Percentiles rank a stretch among this genome's conserved stretches.
Evolutionary conservation across 2,329 filamentous ascomycete genomes (phyloP).

Genomic region (Plectosphaerella sp.): DNA sequence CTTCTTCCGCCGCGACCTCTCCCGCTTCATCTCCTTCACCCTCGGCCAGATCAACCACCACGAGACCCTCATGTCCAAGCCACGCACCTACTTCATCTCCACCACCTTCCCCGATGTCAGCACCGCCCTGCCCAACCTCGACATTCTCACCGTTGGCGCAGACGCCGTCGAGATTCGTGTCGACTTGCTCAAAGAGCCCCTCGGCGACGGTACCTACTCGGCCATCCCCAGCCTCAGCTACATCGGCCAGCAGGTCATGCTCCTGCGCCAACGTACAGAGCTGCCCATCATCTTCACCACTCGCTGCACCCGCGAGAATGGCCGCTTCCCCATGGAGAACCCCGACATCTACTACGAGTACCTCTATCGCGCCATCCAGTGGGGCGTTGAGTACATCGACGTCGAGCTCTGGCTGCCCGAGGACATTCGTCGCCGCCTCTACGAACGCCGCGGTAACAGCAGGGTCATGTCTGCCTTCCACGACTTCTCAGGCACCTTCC

Average conservation of each 20-base stretch:
- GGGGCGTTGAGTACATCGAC: constrained; percentile 87
- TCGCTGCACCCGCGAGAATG: constrained; percentile 76
- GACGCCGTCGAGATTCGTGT: constrained; percentile 84
- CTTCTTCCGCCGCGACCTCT: constrained; percentile 70
- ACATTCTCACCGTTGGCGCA: constrained; percentile 81
- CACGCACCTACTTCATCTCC: constrained; percentile 78
- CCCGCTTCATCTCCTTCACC: constrained; percentile 74
- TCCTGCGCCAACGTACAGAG: constrained; percentile 77
- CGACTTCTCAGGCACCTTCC: constrained; percentile 80
- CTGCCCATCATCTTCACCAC: constrained; percentile 89
- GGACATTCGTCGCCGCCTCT: constrained; percentile 62
- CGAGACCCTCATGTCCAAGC: constrained; percentile 71
- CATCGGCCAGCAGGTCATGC: constrained; percentile 82
- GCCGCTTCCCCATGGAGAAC: constrained; percentile 78
- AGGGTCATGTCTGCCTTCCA: constrained; percentile 86
- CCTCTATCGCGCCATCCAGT: constrained; percentile 78
- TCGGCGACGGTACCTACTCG: constrained; percentile 56
- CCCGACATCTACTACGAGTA: constrained; percentile 72
- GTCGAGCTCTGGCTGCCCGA: constrained; percentile 86
- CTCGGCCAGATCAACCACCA: constrained; percentile 77
- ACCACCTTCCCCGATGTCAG: constrained; percentile 85
- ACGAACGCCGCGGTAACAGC: constrained; percentile 68
- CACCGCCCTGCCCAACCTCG: constrained; percentile 76
- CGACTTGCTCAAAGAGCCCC: constrained; percentile 71
- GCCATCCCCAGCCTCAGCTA: constrained; percentile 74